Base-by-base conservation (phyloP, 371 early-diverging fungal species). In the Caulochytrium protostelioides region DNA sequence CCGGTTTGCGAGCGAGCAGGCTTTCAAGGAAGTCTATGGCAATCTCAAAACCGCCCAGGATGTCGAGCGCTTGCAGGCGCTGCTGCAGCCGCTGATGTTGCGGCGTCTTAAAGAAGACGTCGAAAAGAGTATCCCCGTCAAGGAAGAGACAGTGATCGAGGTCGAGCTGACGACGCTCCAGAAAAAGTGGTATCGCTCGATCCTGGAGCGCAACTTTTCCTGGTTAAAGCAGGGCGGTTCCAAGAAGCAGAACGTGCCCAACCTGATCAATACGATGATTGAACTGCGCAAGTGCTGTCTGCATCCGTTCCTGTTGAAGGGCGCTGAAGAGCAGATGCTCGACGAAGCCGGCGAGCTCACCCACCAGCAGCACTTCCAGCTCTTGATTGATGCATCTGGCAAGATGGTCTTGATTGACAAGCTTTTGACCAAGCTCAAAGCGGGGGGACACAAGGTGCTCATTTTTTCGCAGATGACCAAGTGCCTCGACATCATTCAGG, bases 391-490 rank as follows among this genome's bases (percentile, higher is more conserved):
- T 24, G 71, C 79, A 12, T 83, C 83, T 21, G 89, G 90, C 36
- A 94, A 91, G 55, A 55, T 92, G 50, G 70, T 65, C 16, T 37
- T 80, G 41, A 72, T 90, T 41, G 87, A 90, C 50, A 85, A 87
- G 49, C 57, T 92, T 2, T 53, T 97, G 18, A 57, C 50, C 17
- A 79, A 76, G 43, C 49, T 91, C 40, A 70, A 74, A 46, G 69
- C 62, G 15, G 73, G 74, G 6, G 83, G 83, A 6, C 85, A 87
- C 51, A 77, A 82, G 47, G 90, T 91, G 6, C 52, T 97, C 30
- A 86, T 97, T 30, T 97, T 91, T 52, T 86, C 86, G 7, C 92
- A 91, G 49, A 86, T 91, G 73, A 83, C 86, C 0, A 38, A 45
- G 25, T 64, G 62, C 45, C 40, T 92, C 43, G 91, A 92, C 54